Base-by-base conservation (phyloP, 495 filamentous ascomycete species). In the Annulohypoxylon maeteangense region DNA sequence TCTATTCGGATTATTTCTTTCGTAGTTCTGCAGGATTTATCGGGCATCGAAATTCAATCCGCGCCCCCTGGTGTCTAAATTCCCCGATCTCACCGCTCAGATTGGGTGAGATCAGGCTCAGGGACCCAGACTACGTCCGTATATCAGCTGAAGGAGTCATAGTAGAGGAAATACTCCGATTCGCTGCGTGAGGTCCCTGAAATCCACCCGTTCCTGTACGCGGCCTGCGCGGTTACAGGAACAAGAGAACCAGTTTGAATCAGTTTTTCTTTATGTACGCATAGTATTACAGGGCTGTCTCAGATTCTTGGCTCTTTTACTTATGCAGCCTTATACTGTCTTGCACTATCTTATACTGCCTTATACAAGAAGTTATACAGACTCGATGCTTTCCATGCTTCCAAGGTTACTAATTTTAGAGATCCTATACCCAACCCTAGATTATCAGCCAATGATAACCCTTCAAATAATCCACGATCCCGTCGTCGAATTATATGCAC, bases 131-230 rank as follows among this genome's bases (percentile, higher is more conserved):
- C 29, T 11, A 36, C n/a, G 14, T 36, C 27, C 51, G n/a, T 34
- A 31, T 54, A 54, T 54, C 50, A 54, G 50, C 29, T 32, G 50
- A 54, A 54, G 7, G 50, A 54, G 50, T 54, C 27, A 51, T 51
- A 51, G 29, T n/a, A 34, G 14, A 34, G 51, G 51, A 36, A 55
- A 55, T 51, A 51, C 47, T 51, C 47, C 47, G 47, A 51, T 51
- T 51, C 12, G 47, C 47, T 51, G 10, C 3, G 6, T 1, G 22
- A 14, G 47, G 23, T 14, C 23, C 47, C 47, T 51, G 47, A 16
- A 23, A 14, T 29, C 47, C 47, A 51, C 47, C 47, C 23, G 47
- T 51, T 51, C 47, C 47, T 51, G 47, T 51, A 51, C 47, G 47
- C 47, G 22, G 47, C 23, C 47, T 51, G 23, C 47, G 47, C 47